Percentiles rank a stretch among this genome's conserved stretches.
phyloP scores from a whole-genome alignment of 1,139 yeast genomes.

The Blastobotrys aristatus region DNA sequence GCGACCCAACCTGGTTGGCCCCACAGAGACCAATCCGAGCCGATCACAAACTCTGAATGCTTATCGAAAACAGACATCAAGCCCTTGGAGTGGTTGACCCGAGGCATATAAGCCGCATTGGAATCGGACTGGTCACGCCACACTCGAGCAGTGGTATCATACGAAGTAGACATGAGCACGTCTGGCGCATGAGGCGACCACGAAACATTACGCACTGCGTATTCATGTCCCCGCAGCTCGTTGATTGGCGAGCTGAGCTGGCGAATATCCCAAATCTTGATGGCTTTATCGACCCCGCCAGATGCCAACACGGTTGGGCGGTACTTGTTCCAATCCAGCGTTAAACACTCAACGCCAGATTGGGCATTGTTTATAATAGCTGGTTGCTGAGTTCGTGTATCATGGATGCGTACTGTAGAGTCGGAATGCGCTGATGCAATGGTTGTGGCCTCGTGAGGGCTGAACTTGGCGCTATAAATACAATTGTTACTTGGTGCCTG shows the following conservation, averaged over 20 bases:
- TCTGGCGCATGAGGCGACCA: slow-evolving; percentile 90
- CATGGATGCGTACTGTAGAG: slow-evolving; percentile 78
- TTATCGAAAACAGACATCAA: slow-evolving; percentile 55
- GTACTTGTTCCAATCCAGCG: slow-evolving; percentile 90
- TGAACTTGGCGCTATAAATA: slow-evolving; percentile 72
- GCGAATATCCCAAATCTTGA: slow-evolving; percentile 84
- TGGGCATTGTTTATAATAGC: slow-evolving; percentile 46
- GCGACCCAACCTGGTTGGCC: slow-evolving; percentile 96
- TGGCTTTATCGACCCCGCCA: slow-evolving; percentile 82
- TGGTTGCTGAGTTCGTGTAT: slow-evolving; percentile 54
- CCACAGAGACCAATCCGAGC: slow-evolving; percentile 96
- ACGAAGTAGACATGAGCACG: slow-evolving; percentile 68
- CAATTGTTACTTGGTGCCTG: slow-evolving; percentile 34
- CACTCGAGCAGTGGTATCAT: slow-evolving; percentile 86
- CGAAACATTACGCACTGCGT: slow-evolving; percentile 72
- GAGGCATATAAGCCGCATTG: slow-evolving; percentile 37
- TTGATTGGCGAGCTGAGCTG: slow-evolving; percentile 74
- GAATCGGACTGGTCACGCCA: slow-evolving; percentile 68
- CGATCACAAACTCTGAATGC: slow-evolving; percentile 87
- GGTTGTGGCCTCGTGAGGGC: slow-evolving; percentile 77
- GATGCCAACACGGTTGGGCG: slow-evolving; percentile 73
- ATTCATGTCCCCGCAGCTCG: slow-evolving; percentile 81
- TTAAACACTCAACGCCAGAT: slow-evolving; percentile 71
- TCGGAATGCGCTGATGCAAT: slow-evolving; percentile 76
- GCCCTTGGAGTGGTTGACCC: slow-evolving; percentile 41